These are phyloP conservation scores for Boletus subparvulus DNA, from an alignment of 768 basidiomycete genomes.

Conservation along the genomic window DNA sequence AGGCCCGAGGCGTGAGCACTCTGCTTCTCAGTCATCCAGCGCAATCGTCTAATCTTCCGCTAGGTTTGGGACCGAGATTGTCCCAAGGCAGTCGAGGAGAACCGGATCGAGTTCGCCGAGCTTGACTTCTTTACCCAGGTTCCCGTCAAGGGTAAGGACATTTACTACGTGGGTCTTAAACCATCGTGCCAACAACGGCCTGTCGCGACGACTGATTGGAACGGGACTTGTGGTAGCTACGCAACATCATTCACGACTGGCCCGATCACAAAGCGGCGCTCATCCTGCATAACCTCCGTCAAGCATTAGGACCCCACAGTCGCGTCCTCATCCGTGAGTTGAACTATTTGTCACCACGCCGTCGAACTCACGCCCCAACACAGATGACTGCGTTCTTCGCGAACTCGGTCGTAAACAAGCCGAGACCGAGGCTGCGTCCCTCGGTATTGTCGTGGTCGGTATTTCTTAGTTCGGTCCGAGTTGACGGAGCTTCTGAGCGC, in stretches of 20 bases:
- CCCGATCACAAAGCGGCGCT: conserved; percentile 26
- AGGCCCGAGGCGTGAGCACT: conserved; percentile 18
- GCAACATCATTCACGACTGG: neutral
- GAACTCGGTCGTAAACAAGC: conserved; percentile 17
- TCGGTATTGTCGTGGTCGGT: conserved; percentile 18
- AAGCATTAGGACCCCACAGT: conserved; percentile 29
- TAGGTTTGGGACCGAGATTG: conserved; percentile 26
- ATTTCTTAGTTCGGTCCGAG: neutral
- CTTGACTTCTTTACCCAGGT: conserved; percentile 32
- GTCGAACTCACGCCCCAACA: neutral
- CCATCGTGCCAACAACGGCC: neutral
- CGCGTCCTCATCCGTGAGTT: conserved; percentile 35
- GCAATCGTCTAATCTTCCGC: neutral
- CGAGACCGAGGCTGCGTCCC: conserved; percentile 7
- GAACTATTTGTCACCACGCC: too few relatives aligned
- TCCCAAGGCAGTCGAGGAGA: conserved; percentile 24
- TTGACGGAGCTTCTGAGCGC: neutral
- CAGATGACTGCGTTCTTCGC: conserved; percentile 27
- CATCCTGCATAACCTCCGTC: conserved; percentile 25
- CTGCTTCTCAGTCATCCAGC: neutral
- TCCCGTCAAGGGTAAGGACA: conserved; percentile 25
- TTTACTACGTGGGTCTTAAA: conserved; percentile 34
- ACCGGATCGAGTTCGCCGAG: conserved; percentile 28
- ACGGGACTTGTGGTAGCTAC: too few relatives aligned
- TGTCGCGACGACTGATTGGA: neutral